A percentile compares a stretch with the other conserved stretches of the same genome.
Conservation (phyloP, 768 basidiomycete genomes). For the Mycena amicta region DNA sequence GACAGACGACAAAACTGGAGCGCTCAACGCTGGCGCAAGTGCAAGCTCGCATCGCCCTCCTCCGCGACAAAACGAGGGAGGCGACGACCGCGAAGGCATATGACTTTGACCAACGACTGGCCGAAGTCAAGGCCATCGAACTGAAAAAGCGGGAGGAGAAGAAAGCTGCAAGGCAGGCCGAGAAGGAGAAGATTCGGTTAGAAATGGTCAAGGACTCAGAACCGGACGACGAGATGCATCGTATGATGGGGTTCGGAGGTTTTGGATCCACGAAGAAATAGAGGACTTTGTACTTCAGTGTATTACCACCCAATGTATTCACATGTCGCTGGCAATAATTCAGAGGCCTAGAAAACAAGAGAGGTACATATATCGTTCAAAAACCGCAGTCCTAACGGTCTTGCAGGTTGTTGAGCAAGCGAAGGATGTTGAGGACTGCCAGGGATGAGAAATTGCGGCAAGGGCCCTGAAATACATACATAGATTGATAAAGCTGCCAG, state of each 20-base stretch:
- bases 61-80: slow-evolving; percentile 87
- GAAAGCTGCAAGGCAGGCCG: slow-evolving; percentile 79
- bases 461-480: slow-evolving; percentile 55
- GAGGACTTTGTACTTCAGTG: slow-evolving; percentile 24
- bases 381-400: slow-evolving; percentile 49
- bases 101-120: slow-evolving; percentile 90
- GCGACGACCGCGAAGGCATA: slow-evolving; percentile 85
- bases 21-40: slow-evolving; percentile 94
- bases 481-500: slow-evolving; percentile 86
- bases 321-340: no score
- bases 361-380: no score
- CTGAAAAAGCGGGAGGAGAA: slow-evolving; percentile 65
- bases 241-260: slow-evolving; percentile 90
- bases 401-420: slow-evolving; percentile 67
- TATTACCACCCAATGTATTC: slow-evolving; percentile 18
- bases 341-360: no score
- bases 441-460: background rate
- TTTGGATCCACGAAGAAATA: slow-evolving; percentile 88
- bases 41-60: slow-evolving; percentile 81
- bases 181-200: slow-evolving; percentile 70
- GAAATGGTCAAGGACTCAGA: slow-evolving; percentile 60
- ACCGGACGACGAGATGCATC: slow-evolving; percentile 68
- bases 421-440: slow-evolving; percentile 82
- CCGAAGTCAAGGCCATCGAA: slow-evolving; percentile 79
- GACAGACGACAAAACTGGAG: slow-evolving; percentile 92